Evolutionary conservation across 495 filamentous ascomycete species (phyloP).

Genomic region (Penicillium macrosclerotiorum): DNA sequence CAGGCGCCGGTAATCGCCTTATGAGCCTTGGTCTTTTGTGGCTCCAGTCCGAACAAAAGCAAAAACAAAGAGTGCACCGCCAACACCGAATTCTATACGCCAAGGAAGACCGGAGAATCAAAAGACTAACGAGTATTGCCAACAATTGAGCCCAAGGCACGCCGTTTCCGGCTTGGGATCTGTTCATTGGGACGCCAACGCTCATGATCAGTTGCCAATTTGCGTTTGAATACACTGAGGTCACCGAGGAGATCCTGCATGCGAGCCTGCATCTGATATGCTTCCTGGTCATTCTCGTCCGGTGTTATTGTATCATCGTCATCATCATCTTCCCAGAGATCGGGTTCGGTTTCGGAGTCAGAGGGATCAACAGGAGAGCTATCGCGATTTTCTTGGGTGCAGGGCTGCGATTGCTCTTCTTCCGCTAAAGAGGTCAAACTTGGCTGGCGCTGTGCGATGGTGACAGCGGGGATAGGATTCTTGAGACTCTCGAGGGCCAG

Average conservation of each 20-base stretch:
- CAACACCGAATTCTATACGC: conserved; percentile 24
- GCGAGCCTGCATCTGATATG: conserved; percentile 61
- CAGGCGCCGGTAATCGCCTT: too few species aligned
- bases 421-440: conserved; percentile 39
- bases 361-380: conserved; percentile 25
- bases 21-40: too few species aligned
- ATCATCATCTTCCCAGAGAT: conserved; percentile 43
- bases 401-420: conserved; percentile 32
- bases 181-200: conserved; percentile 46
- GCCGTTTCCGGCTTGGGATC: conserved; percentile 27
- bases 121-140: conserved; percentile 31
- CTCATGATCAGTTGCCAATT: conserved; percentile 73
- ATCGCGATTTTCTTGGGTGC: conserved; percentile 41
- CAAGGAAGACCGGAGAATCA: conserved; percentile 18
- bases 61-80: conserved; percentile 15
- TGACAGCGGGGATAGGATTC: conserved; percentile 70
- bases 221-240: conserved; percentile 75
- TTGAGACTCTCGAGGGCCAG: conserved; percentile 81
- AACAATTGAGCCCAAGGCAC: conserved; percentile 34
- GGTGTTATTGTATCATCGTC: conserved; percentile 7
- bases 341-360: conserved; percentile 30
- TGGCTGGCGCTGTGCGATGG: conserved; percentile 33
- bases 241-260: conserved; percentile 74
- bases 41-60: conserved; percentile 15
- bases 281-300: conserved; percentile 33